A percentile compares a stretch with the other conserved stretches of the same genome.
phyloP scores from a whole-genome alignment of 148 eudicot species.

The Chenopodium album region DNA sequence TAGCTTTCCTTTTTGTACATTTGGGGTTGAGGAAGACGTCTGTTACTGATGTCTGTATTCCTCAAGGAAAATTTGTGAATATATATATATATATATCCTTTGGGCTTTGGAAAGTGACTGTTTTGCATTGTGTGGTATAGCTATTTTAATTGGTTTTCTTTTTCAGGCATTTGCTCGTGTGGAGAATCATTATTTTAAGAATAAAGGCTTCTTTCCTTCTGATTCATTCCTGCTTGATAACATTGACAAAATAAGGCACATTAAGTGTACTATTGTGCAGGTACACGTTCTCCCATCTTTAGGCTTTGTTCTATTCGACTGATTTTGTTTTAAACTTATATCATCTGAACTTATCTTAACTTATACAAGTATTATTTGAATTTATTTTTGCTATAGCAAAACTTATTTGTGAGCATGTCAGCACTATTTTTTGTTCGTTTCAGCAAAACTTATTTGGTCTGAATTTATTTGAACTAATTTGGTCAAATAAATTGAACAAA shows the following conservation, averaged over 20 bases:
- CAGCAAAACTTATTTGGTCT: too few species aligned
- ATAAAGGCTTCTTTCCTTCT: conserved; percentile 80
- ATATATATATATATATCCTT: too few species aligned
- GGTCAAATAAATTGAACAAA: too few species aligned
- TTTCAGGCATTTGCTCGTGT: conserved; percentile 94
- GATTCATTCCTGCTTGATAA: conserved; percentile 85
- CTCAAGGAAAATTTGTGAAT: neutral
- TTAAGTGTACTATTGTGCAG: conserved; percentile 84
- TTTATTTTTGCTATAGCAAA: too few species aligned
- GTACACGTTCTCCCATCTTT: conserved; percentile 28
- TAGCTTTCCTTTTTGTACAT: neutral
- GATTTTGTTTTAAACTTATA: too few species aligned
- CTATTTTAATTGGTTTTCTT: neutral
- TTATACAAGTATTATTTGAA: too few species aligned
- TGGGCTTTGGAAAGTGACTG: neutral
- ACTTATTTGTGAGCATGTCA: too few species aligned
- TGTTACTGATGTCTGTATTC: neutral
- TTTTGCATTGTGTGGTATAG: neutral
- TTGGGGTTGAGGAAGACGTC: neutral
- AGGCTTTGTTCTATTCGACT: neutral
- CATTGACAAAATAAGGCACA: conserved; percentile 87
- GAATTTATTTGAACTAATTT: too few species aligned
- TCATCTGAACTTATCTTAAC: too few species aligned
- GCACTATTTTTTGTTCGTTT: too few species aligned
- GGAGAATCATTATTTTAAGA: conserved; percentile 90